phyloP scores from a whole-genome alignment of 257 asterid genomes.

The Asclepias syriaca region DNA sequence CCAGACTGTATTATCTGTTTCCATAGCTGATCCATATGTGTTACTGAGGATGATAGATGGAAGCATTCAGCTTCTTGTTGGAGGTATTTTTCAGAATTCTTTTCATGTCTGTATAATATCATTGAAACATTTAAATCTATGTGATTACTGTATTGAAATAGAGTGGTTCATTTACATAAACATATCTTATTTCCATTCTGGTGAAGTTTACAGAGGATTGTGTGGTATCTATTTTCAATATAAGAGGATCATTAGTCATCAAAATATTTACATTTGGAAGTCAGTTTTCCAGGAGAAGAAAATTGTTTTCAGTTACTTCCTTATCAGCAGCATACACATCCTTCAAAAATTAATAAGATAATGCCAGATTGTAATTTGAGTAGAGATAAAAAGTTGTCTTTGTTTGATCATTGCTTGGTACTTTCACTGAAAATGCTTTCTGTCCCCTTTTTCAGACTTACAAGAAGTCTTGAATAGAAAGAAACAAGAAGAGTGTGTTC shows the following conservation, averaged over 20 bases:
- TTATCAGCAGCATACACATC: not conserved
- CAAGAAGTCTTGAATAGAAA: not conserved
- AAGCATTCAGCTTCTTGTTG: slow-evolving; percentile 87
- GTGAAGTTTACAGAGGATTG: not conserved
- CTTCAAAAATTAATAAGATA: not conserved
- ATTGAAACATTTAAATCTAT: not conserved
- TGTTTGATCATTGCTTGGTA: not conserved
- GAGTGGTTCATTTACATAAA: not conserved
- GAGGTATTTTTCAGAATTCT: slow-evolving; percentile 51
- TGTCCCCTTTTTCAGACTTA: not conserved
- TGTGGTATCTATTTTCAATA: not conserved
- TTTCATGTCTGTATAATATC: not conserved
- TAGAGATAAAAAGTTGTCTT: not conserved
- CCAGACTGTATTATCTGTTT: slow-evolving; percentile 63
- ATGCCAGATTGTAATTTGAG: too few species aligned
- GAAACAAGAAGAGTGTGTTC: not conserved
- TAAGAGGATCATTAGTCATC: not conserved
- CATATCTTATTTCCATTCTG: not conserved
- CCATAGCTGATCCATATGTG: slow-evolving; percentile 95
- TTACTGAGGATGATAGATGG: slow-evolving; percentile 90
- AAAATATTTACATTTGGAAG: not conserved
- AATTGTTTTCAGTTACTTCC: not conserved
- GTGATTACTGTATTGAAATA: not conserved
- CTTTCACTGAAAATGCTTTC: not conserved
- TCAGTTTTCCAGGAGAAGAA: not conserved